Evolutionary conservation across 2,329 filamentous ascomycete species (phyloP), one percentile per base, ranked within the genome.

Genomic region (Sporothrix curviconia): DNA sequence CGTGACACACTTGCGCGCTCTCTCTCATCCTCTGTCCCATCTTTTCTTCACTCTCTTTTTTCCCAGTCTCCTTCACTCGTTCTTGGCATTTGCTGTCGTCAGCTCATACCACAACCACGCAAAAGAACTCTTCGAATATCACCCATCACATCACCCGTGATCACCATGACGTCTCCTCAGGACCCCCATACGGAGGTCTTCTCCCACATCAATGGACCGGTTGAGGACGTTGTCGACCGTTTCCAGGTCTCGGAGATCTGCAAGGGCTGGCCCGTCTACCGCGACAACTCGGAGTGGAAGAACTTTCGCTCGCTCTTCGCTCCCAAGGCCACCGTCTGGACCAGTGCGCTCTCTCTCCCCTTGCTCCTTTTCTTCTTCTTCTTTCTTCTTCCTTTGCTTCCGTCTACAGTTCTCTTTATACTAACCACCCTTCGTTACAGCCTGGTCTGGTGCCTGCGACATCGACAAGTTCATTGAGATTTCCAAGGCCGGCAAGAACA

Each of bases 191-290:
- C 62, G 47, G 63, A 63, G 57, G 59, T 59, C 52, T 76, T 72
- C 64, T 72, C 70, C 44, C 76, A 78, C 67, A 69, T 74, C 65
- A 78, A 78, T 63, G 77, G 77, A 54, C 64, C 66, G 8, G 50
- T 62, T 3, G 61, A 64, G 25, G 72, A 78, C 39, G 65, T 78
- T 4, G 69, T 78, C 14, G 71, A 76, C 59, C 73, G 77, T 22
- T 66, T 77, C 22, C 71, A 71, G 56, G 70, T 80, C 7, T 71
- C 76, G 1, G 77, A 80, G 66, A 67, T 80, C n/a, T 78, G 76
- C 69, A 78, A 78, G 64, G 77, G 77, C 44, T 80, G 77, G 77
- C 76, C 77, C 2, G 73, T 80, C 37, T 80, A 80, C 65, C 73
- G 77, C 32, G 77, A 80, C 59, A 72, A 76, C 11, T 78, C 76